Conservation (phyloP, 257 asterid genomes). For the Nicotiana tabacum region DNA sequence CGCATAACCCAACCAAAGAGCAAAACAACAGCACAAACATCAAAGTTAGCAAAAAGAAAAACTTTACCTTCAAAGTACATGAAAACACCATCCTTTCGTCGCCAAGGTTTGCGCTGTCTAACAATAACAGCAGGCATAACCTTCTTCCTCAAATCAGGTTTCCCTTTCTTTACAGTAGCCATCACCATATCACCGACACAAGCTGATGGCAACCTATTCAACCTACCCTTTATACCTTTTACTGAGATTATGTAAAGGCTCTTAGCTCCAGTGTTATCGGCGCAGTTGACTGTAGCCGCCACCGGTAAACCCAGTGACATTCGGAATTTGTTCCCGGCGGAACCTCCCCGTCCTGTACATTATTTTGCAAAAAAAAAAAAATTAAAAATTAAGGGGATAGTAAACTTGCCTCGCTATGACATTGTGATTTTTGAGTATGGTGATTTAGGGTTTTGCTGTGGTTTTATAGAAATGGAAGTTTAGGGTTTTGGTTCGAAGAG, state of each 20-base stretch:
- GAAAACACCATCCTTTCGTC: conserved; percentile 62
- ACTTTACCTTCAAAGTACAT: conserved; percentile 53
- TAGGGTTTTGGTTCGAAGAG: neutral
- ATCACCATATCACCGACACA: conserved; percentile 72
- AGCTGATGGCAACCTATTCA: conserved; percentile 59
- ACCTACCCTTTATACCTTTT: conserved; percentile 58
- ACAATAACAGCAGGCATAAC: conserved; percentile 74
- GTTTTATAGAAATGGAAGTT: neutral
- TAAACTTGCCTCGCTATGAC: conserved; percentile 45
- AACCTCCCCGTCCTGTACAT: conserved; percentile 53
- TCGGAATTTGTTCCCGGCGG: conserved; percentile 64
- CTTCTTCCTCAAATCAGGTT: conserved; percentile 61
- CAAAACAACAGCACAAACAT: neutral
- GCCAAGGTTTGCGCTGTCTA: conserved; percentile 57
- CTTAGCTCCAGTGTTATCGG: conserved; percentile 52
- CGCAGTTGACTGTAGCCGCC: conserved; percentile 67
- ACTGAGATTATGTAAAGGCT: conserved; percentile 55
- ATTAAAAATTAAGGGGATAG: neutral
- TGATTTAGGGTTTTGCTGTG: conserved; percentile 9
- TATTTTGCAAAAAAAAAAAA: neutral
- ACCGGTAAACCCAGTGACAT: conserved; percentile 63
- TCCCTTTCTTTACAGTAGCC: conserved; percentile 71
- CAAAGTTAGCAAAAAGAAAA: neutral
- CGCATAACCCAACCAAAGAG: neutral
- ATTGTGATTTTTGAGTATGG: conserved; percentile 12